Base-by-base conservation (phyloP, 2,329 filamentous ascomycete genomes). In the Botryotinia globosa region DNA sequence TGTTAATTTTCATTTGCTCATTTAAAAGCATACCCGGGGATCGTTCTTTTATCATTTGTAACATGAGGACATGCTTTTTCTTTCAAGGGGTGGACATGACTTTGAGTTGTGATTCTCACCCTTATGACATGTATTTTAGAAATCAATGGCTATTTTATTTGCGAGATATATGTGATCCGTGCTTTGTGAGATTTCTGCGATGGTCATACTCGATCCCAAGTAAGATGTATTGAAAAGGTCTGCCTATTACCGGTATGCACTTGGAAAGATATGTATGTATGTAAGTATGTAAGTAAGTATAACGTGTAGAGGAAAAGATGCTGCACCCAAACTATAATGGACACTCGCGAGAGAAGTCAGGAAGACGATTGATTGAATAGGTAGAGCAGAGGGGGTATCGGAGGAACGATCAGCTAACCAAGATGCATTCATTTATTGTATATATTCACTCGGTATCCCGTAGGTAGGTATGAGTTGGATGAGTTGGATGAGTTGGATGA, bases 111-210 rank as follows among this genome's bases (percentile, higher is more conserved):
- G 69, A 66, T 20, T 44, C 56, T 32, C 18, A 65, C 37, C 58
- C 45, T 32, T n/a, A 66, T 48, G 69, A 71, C 59, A 7, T 71
- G 69, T 71, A 71, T 66, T 71, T 62, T 71, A 71, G 69, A 64
- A 66, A 66, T 71, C 61, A 71, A 71, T 66, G 69, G 32, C 51
- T 59, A 42, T 56, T 71, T 71, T 45, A 54, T 65, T 71, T 54
- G 34, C 59, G 39, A 71, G 10, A 6, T 32, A 25, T 3, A 29
- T 32, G 14, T 29, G n/a, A 25, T 56, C n/a, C 16, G 25, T 54
- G n/a, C 7, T 16, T 29, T 29, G 18, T 5, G 25, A 29, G 14
- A 2, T 22, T 18, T 10, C 7, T 7, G 25, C 56, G 48, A 56
- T 12, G 1, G 4, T 20, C 22, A 18, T 65, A 25, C 42, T 22